These are phyloP conservation scores for Talaromyces sp. DNA, from an alignment of 2,329 filamentous ascomycete species.

Conservation along the genomic window DNA sequence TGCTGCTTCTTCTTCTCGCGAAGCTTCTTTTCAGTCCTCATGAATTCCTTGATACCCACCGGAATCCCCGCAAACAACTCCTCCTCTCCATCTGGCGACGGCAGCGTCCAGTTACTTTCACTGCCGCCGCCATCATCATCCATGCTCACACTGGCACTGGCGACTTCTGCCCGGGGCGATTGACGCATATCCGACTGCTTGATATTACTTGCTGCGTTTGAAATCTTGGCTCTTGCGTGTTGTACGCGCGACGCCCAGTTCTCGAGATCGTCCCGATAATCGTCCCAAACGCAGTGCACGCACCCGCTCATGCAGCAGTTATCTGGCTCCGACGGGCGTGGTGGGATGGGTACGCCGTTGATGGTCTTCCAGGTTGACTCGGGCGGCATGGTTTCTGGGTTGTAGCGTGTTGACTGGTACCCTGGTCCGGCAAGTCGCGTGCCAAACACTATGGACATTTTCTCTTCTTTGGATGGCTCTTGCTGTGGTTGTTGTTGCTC, in stretches of 20 bases:
- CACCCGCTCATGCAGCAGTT: conserved; percentile 99
- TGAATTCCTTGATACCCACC: conserved; percentile 91
- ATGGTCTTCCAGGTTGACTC: conserved; percentile 56
- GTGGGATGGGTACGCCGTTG: conserved; percentile 77
- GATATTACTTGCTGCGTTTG: conserved; percentile 4
- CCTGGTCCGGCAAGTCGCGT: conserved; percentile 69
- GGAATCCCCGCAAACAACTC: conserved; percentile 76
- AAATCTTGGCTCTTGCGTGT: conserved; percentile 50
- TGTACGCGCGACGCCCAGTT: conserved; percentile 67
- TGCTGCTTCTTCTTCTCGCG: conserved; percentile 65
- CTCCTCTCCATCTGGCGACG: conserved; percentile 41
- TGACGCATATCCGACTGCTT: conserved; percentile 27
- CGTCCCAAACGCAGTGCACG: conserved; percentile 95
- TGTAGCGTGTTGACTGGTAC: conserved; percentile 57
- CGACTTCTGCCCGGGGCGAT: conserved; percentile 35
- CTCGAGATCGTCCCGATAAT: conserved; percentile 85
- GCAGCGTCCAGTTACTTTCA: conserved; percentile 58
- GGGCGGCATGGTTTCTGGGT: conserved; percentile 51
- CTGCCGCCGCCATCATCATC: conserved; percentile 77
- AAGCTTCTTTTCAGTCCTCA: conserved; percentile 90
- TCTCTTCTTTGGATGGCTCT: conserved; percentile 28
- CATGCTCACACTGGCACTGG: conserved; percentile 56
- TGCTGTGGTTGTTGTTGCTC: not conserved
- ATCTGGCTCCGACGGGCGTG: conserved; percentile 80
- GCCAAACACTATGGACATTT: conserved; percentile 72